A percentile compares a stretch with the other conserved stretches of the same genome.
phyloP scores from a whole-genome alignment of 129 eudicot species.

The Helianthus tuberosus region DNA sequence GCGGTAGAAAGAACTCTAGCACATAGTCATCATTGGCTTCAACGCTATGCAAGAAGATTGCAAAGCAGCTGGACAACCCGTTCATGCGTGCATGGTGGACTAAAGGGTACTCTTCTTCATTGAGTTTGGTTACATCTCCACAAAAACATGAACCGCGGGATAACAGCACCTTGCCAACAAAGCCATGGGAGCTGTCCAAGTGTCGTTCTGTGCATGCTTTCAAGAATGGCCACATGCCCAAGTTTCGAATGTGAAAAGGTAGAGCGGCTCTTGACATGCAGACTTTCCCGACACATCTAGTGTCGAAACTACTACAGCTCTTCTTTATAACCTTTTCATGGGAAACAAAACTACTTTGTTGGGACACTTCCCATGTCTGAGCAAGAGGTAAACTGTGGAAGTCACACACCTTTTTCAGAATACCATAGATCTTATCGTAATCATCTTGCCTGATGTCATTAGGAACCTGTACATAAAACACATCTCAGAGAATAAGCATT shows the following conservation, averaged over 20 bases:
- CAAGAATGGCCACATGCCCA: not conserved
- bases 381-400: slow-evolving; percentile 5
- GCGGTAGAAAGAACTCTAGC: slow-evolving; percentile 8
- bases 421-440: not conserved
- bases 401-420: not conserved
- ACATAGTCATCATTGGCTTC: not conserved
- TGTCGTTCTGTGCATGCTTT: slow-evolving; percentile 4
- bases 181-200: not conserved
- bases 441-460: not conserved
- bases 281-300: slow-evolving; percentile 4
- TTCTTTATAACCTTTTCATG: not conserved
- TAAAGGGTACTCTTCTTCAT: slow-evolving; percentile 18
- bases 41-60: not conserved
- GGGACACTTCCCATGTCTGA: slow-evolving; percentile 9
- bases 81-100: slow-evolving; percentile 6
- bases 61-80: not conserved
- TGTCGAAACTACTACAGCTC: slow-evolving; percentile 14
- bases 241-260: slow-evolving; percentile 3
- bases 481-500: not conserved
- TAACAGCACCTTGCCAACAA: not conserved
- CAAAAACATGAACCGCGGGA: slow-evolving; percentile 8
- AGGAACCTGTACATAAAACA: not conserved
- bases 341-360: not conserved
- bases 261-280: slow-evolving; percentile 3
- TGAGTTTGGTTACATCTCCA: slow-evolving; percentile 7